Conservation (phyloP, 169 alveolate species). For the Babesia caballi region DNA sequence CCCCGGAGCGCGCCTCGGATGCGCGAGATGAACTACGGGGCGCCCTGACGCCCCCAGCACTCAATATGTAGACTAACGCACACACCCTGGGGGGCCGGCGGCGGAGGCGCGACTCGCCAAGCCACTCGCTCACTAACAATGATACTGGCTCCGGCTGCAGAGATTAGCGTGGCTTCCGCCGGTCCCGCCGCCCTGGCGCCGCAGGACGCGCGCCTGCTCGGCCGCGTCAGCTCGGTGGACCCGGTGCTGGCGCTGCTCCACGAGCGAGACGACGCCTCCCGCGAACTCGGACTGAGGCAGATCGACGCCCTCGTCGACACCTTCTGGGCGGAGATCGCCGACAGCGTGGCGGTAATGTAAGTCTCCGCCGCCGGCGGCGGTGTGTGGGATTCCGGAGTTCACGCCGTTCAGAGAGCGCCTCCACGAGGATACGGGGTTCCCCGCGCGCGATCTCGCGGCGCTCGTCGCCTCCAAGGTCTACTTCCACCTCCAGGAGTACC, state of each 20-base stretch:
- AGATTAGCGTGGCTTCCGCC: background rate
- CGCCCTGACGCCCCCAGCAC: constrained; percentile 42
- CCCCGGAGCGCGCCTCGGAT: constrained; percentile 76
- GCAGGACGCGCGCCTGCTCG: background rate
- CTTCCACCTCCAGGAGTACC: constrained; percentile 92
- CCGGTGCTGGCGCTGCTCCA: constrained; percentile 75
- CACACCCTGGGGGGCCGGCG: background rate
- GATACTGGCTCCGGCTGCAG: background rate
- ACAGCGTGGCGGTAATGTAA: constrained; percentile 70
- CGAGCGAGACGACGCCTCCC: constrained; percentile 70
- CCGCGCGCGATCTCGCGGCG: constrained; percentile 87
- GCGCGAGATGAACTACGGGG: constrained; percentile 72
- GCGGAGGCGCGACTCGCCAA: background rate
- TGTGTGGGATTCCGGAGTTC: constrained; percentile 8
- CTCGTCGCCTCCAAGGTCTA: constrained; percentile 91
- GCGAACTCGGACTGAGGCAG: constrained; percentile 76
- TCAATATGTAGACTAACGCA: constrained; percentile 5
- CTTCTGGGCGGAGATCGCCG: constrained; percentile 83
- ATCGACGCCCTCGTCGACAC: constrained; percentile 75
- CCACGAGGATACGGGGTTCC: constrained; percentile 75
- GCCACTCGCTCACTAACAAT: background rate
- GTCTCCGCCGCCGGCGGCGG: constrained; percentile 13
- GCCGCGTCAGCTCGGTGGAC: constrained; percentile 69
- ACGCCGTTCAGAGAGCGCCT: constrained; percentile 41
- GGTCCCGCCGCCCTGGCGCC: background rate